phyloP scores from a whole-genome alignment of 768 basidiomycete genomes.

The Sporobolomyces phaffii region DNA sequence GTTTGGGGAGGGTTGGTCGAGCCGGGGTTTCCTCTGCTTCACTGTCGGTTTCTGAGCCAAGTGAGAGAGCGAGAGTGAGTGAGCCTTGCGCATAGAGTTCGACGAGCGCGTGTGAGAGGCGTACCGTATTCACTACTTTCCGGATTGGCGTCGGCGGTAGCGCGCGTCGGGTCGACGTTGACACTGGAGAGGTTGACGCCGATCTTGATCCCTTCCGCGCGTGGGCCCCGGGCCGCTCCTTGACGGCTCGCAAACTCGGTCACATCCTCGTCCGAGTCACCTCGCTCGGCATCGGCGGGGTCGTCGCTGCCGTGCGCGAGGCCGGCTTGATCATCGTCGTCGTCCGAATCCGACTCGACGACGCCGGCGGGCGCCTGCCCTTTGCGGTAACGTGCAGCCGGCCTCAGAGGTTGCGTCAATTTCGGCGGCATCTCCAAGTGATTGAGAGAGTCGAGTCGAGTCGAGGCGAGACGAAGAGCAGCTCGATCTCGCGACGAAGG shows the following conservation, averaged over 20 bases:
- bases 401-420: conserved; percentile 44
- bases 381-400: conserved; percentile 81
- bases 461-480: no score
- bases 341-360: conserved; percentile 26
- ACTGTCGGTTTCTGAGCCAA: conserved; percentile 48
- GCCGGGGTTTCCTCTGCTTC: conserved; percentile 46
- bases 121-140: conserved; percentile 57
- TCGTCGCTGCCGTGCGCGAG: conserved; percentile 26
- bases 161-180: conserved; percentile 69
- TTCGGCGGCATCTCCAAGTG: conserved; percentile 15
- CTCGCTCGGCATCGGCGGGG: neutral
- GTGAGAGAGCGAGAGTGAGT: conserved; percentile 36
- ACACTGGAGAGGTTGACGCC: conserved; percentile 73
- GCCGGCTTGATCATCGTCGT: conserved; percentile 41
- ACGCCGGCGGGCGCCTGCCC: conserved; percentile 51
- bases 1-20: conserved; percentile 41
- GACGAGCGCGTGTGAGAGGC: no score
- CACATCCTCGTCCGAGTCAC: conserved; percentile 45
- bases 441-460: no score
- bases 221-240: no score
- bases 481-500: neutral
- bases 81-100: no score
- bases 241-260: conserved; percentile 46
- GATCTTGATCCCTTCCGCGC: conserved; percentile 56
- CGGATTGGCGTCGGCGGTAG: conserved; percentile 76